Evolutionary conservation across 495 filamentous ascomycete species (phyloP).

Genomic region (Aspergillus campestris): DNA sequence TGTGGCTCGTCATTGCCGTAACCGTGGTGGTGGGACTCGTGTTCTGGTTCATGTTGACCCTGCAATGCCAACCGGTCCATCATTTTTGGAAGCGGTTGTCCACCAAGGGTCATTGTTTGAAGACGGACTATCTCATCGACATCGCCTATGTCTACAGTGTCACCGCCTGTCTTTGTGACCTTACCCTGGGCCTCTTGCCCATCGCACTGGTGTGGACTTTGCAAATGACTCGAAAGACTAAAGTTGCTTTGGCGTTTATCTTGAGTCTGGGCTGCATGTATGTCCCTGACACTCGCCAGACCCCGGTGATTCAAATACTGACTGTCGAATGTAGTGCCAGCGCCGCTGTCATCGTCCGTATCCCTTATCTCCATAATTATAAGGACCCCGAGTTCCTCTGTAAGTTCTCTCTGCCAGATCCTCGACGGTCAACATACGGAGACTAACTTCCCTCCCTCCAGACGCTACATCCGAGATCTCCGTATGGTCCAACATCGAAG

Average conservation of each 20-base stretch:
- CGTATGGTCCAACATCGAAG: conserved; percentile 41
- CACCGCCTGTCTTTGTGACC: conserved; percentile 31
- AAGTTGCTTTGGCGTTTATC: conserved; percentile 29
- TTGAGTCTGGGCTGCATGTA: conserved; percentile 36
- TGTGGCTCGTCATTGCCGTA: conserved; percentile 25
- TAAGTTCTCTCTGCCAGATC: conserved; percentile 9
- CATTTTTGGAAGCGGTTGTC: conserved; percentile 30
- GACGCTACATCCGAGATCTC: conserved; percentile 36
- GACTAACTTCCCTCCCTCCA: conserved; percentile 12
- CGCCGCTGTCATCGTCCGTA: conserved; percentile 31
- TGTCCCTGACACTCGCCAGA: conserved; percentile 3
- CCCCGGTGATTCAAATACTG: neutral
- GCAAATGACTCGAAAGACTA: conserved; percentile 30
- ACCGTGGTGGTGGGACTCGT: conserved; percentile 20
- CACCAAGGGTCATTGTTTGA: conserved; percentile 24
- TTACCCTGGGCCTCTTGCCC: conserved; percentile 31
- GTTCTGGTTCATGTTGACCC: conserved; percentile 32
- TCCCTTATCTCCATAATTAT: conserved; percentile 25
- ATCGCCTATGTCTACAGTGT: conserved; percentile 38
- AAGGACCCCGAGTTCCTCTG: conserved; percentile 24
- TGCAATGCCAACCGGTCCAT: conserved; percentile 34
- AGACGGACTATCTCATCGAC: conserved; percentile 18
- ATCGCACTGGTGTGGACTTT: conserved; percentile 29
- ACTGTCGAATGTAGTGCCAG: conserved; percentile 18
- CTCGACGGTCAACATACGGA: neutral